phyloP scores from a whole-genome alignment of 2,329 filamentous ascomycete genomes.

The Stagonosporopsis cucurbitacearum region DNA sequence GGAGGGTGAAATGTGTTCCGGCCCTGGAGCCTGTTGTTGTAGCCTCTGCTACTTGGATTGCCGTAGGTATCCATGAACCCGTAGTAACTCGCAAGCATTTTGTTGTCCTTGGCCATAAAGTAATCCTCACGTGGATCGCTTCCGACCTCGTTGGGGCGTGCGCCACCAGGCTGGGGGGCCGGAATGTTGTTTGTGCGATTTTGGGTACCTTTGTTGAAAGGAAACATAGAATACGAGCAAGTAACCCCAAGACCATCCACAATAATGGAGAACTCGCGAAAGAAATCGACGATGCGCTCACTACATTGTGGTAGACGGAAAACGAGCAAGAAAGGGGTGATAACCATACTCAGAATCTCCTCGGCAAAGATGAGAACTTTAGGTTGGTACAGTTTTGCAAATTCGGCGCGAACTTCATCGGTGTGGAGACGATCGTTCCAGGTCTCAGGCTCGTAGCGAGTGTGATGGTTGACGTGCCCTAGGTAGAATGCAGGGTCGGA shows the following conservation, averaged over 20 bases:
- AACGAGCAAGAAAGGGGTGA: slow-evolving; percentile 88
- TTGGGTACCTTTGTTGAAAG: slow-evolving; percentile 83
- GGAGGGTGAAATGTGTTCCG: slow-evolving; percentile 73
- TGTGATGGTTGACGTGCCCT: slow-evolving; percentile 87
- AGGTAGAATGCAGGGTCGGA: slow-evolving; percentile 93
- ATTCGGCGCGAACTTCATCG: slow-evolving; percentile 90
- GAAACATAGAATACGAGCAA: slow-evolving; percentile 96
- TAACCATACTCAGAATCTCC: slow-evolving; percentile 89
- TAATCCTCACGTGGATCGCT: slow-evolving; percentile 81
- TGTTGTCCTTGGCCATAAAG: slow-evolving; percentile 92
- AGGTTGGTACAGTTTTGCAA: slow-evolving; percentile 87
- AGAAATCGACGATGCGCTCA: slow-evolving; percentile 95
- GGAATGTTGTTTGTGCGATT: slow-evolving; percentile 54
- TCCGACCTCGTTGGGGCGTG: slow-evolving; percentile 55
- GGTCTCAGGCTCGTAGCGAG: slow-evolving; percentile 86
- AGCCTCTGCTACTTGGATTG: slow-evolving; percentile 33
- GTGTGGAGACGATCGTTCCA: slow-evolving; percentile 93
- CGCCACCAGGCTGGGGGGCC: slow-evolving; percentile 45
- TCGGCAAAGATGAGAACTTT: slow-evolving; percentile 91
- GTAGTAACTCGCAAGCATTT: slow-evolving; percentile 97
- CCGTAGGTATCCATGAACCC: slow-evolving; percentile 91
- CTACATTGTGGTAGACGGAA: slow-evolving; percentile 86
- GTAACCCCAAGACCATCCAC: slow-evolving; percentile 96
- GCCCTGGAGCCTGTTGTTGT: slow-evolving; percentile 53
- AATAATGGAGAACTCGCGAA: slow-evolving; percentile 95